phyloP scores from a whole-genome alignment of 2,329 filamentous ascomycete species.

The Fusarium redolens region DNA sequence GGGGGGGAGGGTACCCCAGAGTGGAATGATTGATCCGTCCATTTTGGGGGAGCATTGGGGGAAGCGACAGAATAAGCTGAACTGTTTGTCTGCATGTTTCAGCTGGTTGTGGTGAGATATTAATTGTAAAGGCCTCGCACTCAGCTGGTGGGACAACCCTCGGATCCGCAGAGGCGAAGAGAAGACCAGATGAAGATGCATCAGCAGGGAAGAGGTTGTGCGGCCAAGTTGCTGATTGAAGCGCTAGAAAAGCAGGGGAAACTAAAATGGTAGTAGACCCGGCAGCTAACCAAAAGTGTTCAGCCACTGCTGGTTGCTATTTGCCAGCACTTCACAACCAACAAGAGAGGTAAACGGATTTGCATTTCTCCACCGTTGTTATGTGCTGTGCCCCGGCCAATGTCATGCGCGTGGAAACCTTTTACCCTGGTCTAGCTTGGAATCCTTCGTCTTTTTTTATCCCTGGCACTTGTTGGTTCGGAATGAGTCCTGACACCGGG shows the following conservation, averaged over 20 bases:
- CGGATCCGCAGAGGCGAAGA: not conserved
- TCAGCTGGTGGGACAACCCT: not conserved
- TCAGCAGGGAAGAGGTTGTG: not conserved
- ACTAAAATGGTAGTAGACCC: not conserved
- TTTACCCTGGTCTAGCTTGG: not conserved
- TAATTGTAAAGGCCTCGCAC: not conserved
- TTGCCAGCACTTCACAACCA: not conserved
- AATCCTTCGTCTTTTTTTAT: not conserved
- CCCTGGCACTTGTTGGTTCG: not conserved
- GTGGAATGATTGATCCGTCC: constrained; percentile 13
- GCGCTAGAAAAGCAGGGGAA: constrained; percentile 10
- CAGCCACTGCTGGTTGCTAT: not conserved
- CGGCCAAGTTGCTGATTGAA: constrained; percentile 14
- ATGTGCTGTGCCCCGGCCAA: not conserved
- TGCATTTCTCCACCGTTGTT: constrained; percentile 13
- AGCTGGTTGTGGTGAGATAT: not conserved
- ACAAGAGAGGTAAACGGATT: not conserved
- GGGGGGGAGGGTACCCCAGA: constrained; percentile 19
- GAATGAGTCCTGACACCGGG: constrained; percentile 5
- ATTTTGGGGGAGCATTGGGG: not conserved
- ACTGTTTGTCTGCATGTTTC: not conserved
- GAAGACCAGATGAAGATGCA: not conserved
- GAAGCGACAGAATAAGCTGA: not conserved
- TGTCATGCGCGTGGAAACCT: not conserved
- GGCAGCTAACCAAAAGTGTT: not conserved